Evolutionary conservation across 371 early-diverging fungal genomes (phyloP).

Genomic region (Syncephalastrum racemosum): DNA sequence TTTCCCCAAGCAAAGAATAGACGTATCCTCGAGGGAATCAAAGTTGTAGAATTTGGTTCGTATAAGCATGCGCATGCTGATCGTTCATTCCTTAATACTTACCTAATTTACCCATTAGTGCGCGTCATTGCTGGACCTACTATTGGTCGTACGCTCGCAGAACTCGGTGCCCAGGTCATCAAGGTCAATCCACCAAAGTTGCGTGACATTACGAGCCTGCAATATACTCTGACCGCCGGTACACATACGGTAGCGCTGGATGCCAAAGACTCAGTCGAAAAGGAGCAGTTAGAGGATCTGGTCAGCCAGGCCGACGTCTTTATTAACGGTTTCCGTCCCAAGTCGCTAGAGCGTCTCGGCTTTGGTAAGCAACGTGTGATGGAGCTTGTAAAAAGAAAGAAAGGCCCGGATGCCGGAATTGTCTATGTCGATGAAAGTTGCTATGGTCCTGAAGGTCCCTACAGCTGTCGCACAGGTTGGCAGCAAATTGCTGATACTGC

Average conservation of each 20-base stretch:
- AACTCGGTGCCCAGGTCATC: constrained; percentile 11
- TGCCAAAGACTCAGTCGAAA: not conserved
- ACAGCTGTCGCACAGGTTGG: constrained; percentile 16
- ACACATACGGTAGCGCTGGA: constrained; percentile 8
- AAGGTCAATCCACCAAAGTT: constrained; percentile 8
- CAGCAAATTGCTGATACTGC: constrained; percentile 19
- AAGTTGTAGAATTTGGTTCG: constrained; percentile 12
- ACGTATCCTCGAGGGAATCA: constrained; percentile 10
- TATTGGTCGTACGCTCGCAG: constrained; percentile 13
- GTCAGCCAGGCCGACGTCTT: constrained; percentile 12
- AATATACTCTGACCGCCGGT: constrained; percentile 4
- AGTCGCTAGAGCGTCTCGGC: constrained; percentile 8
- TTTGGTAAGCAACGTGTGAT: no score
- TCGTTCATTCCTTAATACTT: no score
- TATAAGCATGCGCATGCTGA: not conserved
- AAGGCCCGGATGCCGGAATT: not conserved
- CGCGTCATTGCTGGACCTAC: constrained; percentile 11
- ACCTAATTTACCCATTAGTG: no score
- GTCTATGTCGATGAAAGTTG: constrained; percentile 10
- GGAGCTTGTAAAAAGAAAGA: no score
- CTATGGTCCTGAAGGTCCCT: constrained; percentile 12
- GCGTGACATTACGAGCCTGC: constrained; percentile 8
- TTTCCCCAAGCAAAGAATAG: constrained; percentile 1
- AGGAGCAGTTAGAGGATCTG: not conserved
- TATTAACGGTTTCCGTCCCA: constrained; percentile 9